Percentiles rank a stretch among this genome's conserved stretches.
Evolutionary conservation across 768 basidiomycete species (phyloP).

Genomic region (Plicaturopsis crispa): DNA sequence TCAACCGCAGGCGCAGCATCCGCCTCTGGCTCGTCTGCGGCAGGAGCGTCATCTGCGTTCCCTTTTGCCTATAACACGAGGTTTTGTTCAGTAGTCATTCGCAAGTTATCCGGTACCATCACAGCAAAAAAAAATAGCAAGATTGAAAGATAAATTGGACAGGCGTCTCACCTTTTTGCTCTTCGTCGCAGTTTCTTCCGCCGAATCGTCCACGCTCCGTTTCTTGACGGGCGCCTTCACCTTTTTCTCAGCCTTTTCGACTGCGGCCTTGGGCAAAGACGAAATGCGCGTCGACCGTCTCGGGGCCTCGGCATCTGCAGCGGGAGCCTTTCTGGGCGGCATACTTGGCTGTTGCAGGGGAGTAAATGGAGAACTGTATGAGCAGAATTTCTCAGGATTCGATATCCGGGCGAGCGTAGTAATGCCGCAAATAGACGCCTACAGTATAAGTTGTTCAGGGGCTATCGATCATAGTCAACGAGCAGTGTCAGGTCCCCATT

Average conservation of each 20-base stretch:
- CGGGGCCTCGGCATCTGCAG: constrained; percentile 26
- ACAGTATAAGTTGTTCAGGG: too few species aligned
- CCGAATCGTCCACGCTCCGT: constrained; percentile 23
- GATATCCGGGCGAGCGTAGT: too few species aligned
- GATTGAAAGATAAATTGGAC: too few species aligned
- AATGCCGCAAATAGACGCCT: too few species aligned
- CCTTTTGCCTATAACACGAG: constrained; percentile 13
- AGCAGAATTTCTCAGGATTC: too few species aligned
- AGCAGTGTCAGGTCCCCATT: too few species aligned
- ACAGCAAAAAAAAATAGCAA: constrained; percentile 6
- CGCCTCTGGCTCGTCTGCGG: constrained; percentile 12
- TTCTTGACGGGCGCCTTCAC: constrained; percentile 24
- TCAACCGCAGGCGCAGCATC: constrained; percentile 14
- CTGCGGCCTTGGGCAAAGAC: constrained; percentile 25
- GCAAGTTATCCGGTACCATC: neutral
- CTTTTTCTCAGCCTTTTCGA: constrained; percentile 22
- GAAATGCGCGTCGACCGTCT: constrained; percentile 54
- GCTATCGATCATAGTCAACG: too few species aligned
- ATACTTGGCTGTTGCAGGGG: constrained; percentile 19
- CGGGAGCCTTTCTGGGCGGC: constrained; percentile 27
- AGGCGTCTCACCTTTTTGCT: constrained; percentile 37
- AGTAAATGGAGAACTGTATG: too few species aligned
- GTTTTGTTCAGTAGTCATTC: constrained; percentile 6
- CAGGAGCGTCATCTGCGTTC: constrained; percentile 12
- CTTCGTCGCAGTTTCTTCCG: constrained; percentile 24